Evolutionary conservation across 768 basidiomycete genomes (phyloP), one percentile per base, ranked within the genome.

Genomic region (Heimioporus sp.): DNA sequence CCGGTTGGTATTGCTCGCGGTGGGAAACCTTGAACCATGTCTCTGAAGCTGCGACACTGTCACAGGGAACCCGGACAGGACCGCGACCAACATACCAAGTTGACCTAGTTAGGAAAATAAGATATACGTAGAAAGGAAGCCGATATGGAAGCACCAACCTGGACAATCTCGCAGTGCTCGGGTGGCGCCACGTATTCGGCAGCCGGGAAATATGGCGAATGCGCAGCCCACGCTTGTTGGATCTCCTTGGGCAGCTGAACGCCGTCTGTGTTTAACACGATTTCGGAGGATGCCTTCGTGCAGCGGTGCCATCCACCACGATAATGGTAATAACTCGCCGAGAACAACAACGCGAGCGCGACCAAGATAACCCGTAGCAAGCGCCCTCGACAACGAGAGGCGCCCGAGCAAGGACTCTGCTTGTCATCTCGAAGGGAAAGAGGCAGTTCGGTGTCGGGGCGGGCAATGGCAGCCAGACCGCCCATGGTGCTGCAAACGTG

Each of bases 1-100:
- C 28, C 54, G 49, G 10, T 60, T 57, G 2, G 75, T 64, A 11
- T 80, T 76, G 2, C 75, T 73, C 0, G 63, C 57, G 0, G 90
- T 92, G 0, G 91, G 91, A 59, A 76, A 92, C 31, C 91, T 81
- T 1, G 88, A 82, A 3, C 90, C 90, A 61, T 94, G 91, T 11
- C 91, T 76, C 68, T 92, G 86, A 10, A 94, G 72, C 90, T 92
- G 28, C 15, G 32, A 30, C 20, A 11, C 17, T 7, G 49, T 67
- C 34, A 53, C 10, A 19, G 49, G n/a, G 34, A 35, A 16, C n/a
- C 19, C n/a, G 17, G n/a, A 10, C 16, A n/a, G 16, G 5, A 7
- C 3, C 12, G 21, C 30, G n/a, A 4, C 13, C 17, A 11, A 51
- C 69, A n/a, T 51, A 69, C 67, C 55, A 69, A 48, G 49, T 71